These are phyloP conservation scores for Beta lomatogona DNA, from an alignment of 179 eudicot species.

Conservation along the genomic window DNA sequence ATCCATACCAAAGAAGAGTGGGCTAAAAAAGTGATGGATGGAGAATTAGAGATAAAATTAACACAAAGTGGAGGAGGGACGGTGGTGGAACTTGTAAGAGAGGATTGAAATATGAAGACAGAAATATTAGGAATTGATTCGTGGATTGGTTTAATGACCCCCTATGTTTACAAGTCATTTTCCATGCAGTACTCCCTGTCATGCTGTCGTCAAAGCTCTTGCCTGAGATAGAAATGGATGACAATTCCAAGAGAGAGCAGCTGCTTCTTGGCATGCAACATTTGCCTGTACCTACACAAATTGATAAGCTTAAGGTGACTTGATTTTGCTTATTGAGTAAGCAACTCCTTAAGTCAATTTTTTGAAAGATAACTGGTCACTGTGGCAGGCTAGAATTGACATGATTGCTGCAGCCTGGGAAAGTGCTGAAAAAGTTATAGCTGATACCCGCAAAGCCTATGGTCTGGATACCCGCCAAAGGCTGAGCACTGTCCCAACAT, in stretches of 20 bases:
- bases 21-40: neutral
- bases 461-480: slow-evolving; percentile 82
- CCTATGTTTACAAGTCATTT: slow-evolving; percentile 16
- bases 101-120: neutral
- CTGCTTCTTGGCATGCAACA: slow-evolving; percentile 78
- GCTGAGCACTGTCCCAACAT: slow-evolving; percentile 61
- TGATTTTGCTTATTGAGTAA: neutral
- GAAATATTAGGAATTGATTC: neutral
- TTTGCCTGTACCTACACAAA: slow-evolving; percentile 65
- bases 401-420: slow-evolving; percentile 96
- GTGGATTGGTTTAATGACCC: neutral
- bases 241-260: slow-evolving; percentile 78
- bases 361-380: neutral
- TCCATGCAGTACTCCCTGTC: slow-evolving; percentile 77
- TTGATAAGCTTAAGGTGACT: slow-evolving; percentile 87
- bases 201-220: slow-evolving; percentile 95
- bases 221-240: slow-evolving; percentile 95
- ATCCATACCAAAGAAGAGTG: neutral
- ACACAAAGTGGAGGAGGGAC: neutral
- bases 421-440: slow-evolving; percentile 94
- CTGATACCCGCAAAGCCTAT: slow-evolving; percentile 92
- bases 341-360: neutral
- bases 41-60: neutral
- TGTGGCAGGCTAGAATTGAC: slow-evolving; percentile 78
- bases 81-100: too few species aligned